A percentile compares a stretch with the other conserved stretches of the same genome.
phyloP scores from a whole-genome alignment of 805 yeast species.

The Candida dajiaensis region DNA sequence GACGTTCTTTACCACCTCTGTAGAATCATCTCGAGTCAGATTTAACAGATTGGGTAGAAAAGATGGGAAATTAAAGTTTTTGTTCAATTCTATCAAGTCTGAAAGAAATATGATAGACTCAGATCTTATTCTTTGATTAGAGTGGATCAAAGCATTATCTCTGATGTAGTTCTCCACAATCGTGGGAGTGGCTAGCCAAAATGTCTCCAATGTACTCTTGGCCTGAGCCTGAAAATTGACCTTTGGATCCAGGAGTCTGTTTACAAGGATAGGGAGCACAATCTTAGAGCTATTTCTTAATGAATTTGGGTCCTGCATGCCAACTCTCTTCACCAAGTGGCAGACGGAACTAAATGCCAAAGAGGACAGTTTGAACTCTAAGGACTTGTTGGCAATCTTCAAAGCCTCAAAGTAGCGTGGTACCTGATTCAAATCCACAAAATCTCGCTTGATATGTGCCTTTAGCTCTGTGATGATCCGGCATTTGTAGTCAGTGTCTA shows the following conservation, averaged over 20 bases:
- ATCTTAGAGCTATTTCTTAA: slow-evolving; percentile 36
- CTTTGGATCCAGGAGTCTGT: slow-evolving; percentile 38
- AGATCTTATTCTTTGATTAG: slow-evolving; percentile 31
- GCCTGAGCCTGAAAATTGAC: slow-evolving; percentile 36
- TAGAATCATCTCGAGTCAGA: slow-evolving; percentile 20
- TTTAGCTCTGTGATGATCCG: slow-evolving; percentile 32
- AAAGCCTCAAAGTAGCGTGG: slow-evolving; percentile 47
- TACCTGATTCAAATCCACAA: slow-evolving; percentile 44
- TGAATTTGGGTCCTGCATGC: slow-evolving; percentile 46
- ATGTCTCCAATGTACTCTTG: slow-evolving; percentile 44
- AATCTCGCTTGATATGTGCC: slow-evolving; percentile 48
- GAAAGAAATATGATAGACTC: slow-evolving; percentile 41
- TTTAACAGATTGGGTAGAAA: slow-evolving; percentile 23
- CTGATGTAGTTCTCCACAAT: slow-evolving; percentile 41
- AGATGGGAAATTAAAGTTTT: slow-evolving; percentile 27
- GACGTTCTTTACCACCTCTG: slow-evolving; percentile 21
- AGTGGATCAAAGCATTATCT: slow-evolving; percentile 37
- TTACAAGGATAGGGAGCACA: slow-evolving; percentile 47
- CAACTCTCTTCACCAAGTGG: slow-evolving; percentile 51
- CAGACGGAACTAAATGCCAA: slow-evolving; percentile 45
- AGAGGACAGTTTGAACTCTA: slow-evolving; percentile 32
- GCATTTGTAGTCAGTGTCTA: slow-evolving; percentile 17
- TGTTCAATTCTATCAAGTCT: slow-evolving; percentile 33
- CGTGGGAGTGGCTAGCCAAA: slow-evolving; percentile 46
- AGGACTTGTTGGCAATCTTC: slow-evolving; percentile 36